Evolutionary conservation across 2,329 filamentous ascomycete species (phyloP).

Genomic region (Dothideomycetes sp.): DNA sequence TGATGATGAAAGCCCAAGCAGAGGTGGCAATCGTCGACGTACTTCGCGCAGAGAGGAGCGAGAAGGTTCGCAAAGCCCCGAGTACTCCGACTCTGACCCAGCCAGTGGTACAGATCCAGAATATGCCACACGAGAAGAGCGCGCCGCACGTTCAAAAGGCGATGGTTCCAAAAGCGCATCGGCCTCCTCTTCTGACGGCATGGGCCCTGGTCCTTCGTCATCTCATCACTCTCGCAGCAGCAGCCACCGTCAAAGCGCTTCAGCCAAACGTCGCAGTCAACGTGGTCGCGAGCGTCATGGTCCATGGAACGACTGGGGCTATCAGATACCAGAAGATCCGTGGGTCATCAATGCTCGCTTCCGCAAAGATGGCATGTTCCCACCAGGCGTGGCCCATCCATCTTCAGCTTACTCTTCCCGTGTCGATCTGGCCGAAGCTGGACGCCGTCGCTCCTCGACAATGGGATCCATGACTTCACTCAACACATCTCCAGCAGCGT

Average conservation of each 20-base stretch:
- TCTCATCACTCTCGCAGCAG: not conserved
- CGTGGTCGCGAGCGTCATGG: slow-evolving; percentile 31
- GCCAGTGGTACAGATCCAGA: slow-evolving; percentile 26
- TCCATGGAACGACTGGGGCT: slow-evolving; percentile 46
- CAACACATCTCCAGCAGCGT: slow-evolving; percentile 4
- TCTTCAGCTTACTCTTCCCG: slow-evolving; percentile 38
- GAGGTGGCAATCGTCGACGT: slow-evolving; percentile 18
- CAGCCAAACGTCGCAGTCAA: slow-evolving; percentile 15
- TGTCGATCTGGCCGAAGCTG: slow-evolving; percentile 29
- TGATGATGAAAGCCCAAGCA: slow-evolving; percentile 23
- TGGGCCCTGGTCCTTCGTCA: slow-evolving; percentile 4
- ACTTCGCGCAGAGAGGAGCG: slow-evolving; percentile 12
- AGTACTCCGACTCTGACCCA: slow-evolving; percentile 27
- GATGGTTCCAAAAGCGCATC: slow-evolving; percentile 8
- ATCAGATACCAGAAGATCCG: slow-evolving; percentile 81
- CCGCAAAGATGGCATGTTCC: slow-evolving; percentile 65
- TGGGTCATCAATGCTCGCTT: slow-evolving; percentile 92
- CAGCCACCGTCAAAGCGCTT: slow-evolving; percentile 11
- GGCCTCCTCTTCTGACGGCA: slow-evolving; percentile 11
- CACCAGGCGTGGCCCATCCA: slow-evolving; percentile 37
- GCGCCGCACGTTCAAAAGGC: slow-evolving; percentile 18
- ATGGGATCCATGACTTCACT: slow-evolving; percentile 13
- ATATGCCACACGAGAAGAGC: slow-evolving; percentile 24
- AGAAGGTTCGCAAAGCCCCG: slow-evolving; percentile 20
- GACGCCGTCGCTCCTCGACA: slow-evolving; percentile 17